Conservation (phyloP, 768 basidiomycete species). For the Amanita jacksonii region DNA sequence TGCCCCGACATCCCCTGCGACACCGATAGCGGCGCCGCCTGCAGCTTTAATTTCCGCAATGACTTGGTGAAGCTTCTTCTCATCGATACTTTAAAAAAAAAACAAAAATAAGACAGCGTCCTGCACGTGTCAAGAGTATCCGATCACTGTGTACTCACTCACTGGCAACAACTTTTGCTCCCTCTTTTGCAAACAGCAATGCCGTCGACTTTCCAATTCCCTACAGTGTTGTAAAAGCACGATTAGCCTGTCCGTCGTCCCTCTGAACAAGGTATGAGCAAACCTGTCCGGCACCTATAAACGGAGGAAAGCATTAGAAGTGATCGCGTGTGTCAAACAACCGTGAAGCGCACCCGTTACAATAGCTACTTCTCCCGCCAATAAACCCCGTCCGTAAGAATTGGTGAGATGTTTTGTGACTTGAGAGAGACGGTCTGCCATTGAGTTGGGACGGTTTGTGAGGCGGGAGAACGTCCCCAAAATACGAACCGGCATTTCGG, state of each 20-base stretch:
- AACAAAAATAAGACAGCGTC: no score
- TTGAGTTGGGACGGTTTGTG: conserved; percentile 13
- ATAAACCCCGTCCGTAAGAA: conserved; percentile 43
- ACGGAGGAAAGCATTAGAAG: not conserved
- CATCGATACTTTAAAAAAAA: conserved; percentile 51
- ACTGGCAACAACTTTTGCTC: conserved; percentile 79
- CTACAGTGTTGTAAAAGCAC: conserved; percentile 81
- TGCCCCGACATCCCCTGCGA: conserved; percentile 74
- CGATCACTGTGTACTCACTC: conserved; percentile 46
- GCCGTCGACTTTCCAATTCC: conserved; percentile 75
- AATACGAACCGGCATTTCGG: not conserved
- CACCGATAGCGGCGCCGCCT: conserved; percentile 66
- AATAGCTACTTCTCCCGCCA: conserved; percentile 74
- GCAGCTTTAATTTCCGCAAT: conserved; percentile 61
- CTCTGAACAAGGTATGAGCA: conserved; percentile 1
- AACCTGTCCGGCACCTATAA: conserved; percentile 68
- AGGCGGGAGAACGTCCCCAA: not conserved
- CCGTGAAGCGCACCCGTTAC: conserved; percentile 54
- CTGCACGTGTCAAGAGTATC: no score
- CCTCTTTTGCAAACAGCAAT: conserved; percentile 73
- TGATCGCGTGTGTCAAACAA: no score
- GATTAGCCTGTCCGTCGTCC: conserved; percentile 42
- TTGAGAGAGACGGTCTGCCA: conserved; percentile 56
- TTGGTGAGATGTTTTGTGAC: conserved; percentile 63
- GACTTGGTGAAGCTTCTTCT: conserved; percentile 53